Base-by-base conservation (phyloP, 345 rosid species). In the Gossypium mustelinum region DNA sequence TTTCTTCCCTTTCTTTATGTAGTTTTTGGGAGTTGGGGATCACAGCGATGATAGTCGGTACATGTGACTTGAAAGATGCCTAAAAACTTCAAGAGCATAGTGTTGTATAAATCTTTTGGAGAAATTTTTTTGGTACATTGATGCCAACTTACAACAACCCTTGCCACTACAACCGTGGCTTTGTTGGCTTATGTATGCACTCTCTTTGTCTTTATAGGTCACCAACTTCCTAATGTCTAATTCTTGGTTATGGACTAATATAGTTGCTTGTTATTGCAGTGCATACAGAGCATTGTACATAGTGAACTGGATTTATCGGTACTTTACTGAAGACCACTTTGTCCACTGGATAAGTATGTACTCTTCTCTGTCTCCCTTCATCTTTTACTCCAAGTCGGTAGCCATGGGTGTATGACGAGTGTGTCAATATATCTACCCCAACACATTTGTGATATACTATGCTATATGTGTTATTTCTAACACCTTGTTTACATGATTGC, bases 341-440 rank as follows among this genome's bases (percentile, higher is more conserved):
- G 83, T 87, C 66, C 92, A 88, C 20, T 88, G 92, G 97, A 91
- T 91, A 88, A 85, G 97, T 91, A 91, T 71, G 89, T 20, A 34
- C 39, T 70, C 70, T 68, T 76, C 55, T 11, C 16, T 45, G 9
- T 20, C 39, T 6, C 43, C 39, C 55, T 5, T 25, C 10, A 17
- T 27, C 27, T 57, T 20, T 20, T 20, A 20, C 20, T 20, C 20
- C 20, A 20, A 20, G 20, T 20, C 9, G 39, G 50, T 54, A 43
- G 41, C 11, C 63, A 55, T 45, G 18, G 41, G 18, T 7, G 34
- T 22, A 59, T 64, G 57, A 43, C n/a, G 60, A n/a, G 34, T 52
- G 25, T 9, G 3, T n/a, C 22, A 27, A 47, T 47, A 14, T 68
- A 47, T 22, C n/a, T 24, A 2, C 24, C 4, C 5, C 17, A 24